Evolutionary conservation across 129 eudicot species (phyloP), one percentile per base, ranked within the genome.

Genomic region (Flaveria bidentis): DNA sequence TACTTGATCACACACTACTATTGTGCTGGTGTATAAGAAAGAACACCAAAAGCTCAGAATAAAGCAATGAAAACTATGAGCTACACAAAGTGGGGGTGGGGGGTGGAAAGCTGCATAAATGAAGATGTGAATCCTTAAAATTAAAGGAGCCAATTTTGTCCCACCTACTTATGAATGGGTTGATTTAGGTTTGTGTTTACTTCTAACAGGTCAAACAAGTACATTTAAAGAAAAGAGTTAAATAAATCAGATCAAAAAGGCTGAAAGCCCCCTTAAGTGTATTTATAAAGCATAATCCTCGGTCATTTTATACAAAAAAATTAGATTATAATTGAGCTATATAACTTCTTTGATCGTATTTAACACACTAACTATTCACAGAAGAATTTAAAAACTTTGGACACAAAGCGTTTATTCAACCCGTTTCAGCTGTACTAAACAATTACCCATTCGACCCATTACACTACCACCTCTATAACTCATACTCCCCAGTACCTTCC

Each of bases 401-500:
- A 61, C 9, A 26, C 11, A 61, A 60, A 39, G 67, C 28, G 39
- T 25, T 25, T 60, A 60, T 16, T 36, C 13, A 63, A 15, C 20
- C 2, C 69, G 2, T 63, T 63, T 28, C 69, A 16, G 10, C 47
- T 20, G 13, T 64, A 33, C 69, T 8, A 30, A 64, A 15, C 47
- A n/a, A 33, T 64, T 64, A 64, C 23, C 13, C 11, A 7, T 16
- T 64, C 36, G 69, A 33, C 47, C 69, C 6, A 23, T 30, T 64
- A 64, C 49, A 49, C 14, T 15, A 64, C 23, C 25, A 64, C 22
- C 17, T 64, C 69, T 33, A 7, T 58, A 51, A 60, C 44, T 26
- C 44, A 60, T 60, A 42, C 57, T 44, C 9, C 28, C 64, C n/a
- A 5, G 1, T 77, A 91, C 96, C 96, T 90, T 76, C 89, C 97